Evolutionary conservation across 345 rosid genomes (phyloP).

Genomic region (Gossypium raimondii): DNA sequence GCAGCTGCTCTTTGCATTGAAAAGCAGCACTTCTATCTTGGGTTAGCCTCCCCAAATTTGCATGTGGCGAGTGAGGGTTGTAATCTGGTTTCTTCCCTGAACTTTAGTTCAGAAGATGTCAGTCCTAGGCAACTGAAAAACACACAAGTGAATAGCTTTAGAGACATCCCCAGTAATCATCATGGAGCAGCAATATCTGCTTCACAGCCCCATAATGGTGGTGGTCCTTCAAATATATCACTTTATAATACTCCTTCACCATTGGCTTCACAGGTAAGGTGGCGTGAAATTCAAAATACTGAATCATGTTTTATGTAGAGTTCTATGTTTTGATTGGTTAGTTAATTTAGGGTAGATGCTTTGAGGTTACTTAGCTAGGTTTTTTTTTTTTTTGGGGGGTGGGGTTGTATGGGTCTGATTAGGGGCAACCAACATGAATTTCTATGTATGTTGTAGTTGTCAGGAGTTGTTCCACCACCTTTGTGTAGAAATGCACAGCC

Average conservation of each 20-base stretch:
- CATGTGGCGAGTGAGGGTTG: slow-evolving; percentile 52
- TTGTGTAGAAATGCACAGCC: slow-evolving; percentile 68
- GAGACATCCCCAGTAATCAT: slow-evolving; percentile 65
- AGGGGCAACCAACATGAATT: slow-evolving; percentile 6
- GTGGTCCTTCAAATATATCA: slow-evolving; percentile 59
- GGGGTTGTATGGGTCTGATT: neutral
- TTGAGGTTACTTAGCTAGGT: slow-evolving; percentile 3
- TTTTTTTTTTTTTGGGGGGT: neutral
- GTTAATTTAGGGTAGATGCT: neutral
- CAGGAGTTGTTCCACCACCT: slow-evolving; percentile 84
- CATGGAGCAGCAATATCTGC: slow-evolving; percentile 38
- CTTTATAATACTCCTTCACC: slow-evolving; percentile 91
- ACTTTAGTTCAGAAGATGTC: slow-evolving; percentile 47
- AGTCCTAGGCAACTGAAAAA: slow-evolving; percentile 69
- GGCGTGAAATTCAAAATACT: slow-evolving; percentile 4
- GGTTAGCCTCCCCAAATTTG: slow-evolving; percentile 38
- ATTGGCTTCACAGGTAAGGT: slow-evolving; percentile 66
- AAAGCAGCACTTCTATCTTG: slow-evolving; percentile 61
- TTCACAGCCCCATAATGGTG: slow-evolving; percentile 64
- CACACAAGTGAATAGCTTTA: slow-evolving; percentile 57
- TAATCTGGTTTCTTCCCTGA: slow-evolving; percentile 37
- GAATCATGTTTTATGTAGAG: neutral
- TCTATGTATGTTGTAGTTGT: slow-evolving; percentile 51
- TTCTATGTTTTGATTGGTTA: slow-evolving; percentile 8
- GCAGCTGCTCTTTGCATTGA: slow-evolving; percentile 77